phyloP scores from a whole-genome alignment of 306 rosid genomes.

The Fragaria iinumae region DNA sequence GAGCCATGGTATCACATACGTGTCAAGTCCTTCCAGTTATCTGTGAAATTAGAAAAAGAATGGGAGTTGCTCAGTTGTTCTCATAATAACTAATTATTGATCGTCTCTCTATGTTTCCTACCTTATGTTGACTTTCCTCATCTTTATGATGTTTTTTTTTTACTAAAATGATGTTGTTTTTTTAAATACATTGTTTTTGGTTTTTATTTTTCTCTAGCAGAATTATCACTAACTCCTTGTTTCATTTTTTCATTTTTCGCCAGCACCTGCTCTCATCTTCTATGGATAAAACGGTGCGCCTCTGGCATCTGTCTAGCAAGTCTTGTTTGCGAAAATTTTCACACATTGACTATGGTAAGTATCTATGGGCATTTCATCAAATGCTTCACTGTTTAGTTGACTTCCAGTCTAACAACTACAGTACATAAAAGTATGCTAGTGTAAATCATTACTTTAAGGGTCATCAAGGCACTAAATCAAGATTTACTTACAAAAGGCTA shows the following conservation, averaged over 20 bases:
- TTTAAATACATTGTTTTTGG: not conserved
- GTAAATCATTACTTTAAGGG: slow-evolving; percentile 16
- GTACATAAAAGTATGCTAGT: slow-evolving; percentile 7
- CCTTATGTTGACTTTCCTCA: not conserved
- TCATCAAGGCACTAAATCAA: slow-evolving; percentile 1
- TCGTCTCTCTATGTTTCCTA: not conserved
- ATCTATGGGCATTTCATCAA: slow-evolving; percentile 20
- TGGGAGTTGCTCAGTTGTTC: not conserved
- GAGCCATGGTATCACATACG: not conserved
- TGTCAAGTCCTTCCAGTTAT: not conserved
- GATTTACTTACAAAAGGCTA: not conserved
- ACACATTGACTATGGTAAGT: slow-evolving; percentile 94
- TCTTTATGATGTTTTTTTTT: not conserved
- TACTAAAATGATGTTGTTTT: too few species aligned
- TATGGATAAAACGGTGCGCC: slow-evolving; percentile 99
- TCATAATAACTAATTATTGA: not conserved
- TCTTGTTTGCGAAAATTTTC: slow-evolving; percentile 84
- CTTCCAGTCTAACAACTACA: slow-evolving; percentile 19
- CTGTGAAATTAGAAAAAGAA: not conserved
- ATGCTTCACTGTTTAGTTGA: slow-evolving; percentile 16
- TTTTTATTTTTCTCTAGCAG: not conserved
- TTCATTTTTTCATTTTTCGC: slow-evolving; percentile 20
- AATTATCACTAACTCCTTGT: not conserved
- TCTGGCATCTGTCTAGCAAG: slow-evolving; percentile 82
- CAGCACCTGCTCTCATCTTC: slow-evolving; percentile 99